Conservation (phyloP, 208 protist genomes). For the Leptomonas pyrrhocoris region DNA sequence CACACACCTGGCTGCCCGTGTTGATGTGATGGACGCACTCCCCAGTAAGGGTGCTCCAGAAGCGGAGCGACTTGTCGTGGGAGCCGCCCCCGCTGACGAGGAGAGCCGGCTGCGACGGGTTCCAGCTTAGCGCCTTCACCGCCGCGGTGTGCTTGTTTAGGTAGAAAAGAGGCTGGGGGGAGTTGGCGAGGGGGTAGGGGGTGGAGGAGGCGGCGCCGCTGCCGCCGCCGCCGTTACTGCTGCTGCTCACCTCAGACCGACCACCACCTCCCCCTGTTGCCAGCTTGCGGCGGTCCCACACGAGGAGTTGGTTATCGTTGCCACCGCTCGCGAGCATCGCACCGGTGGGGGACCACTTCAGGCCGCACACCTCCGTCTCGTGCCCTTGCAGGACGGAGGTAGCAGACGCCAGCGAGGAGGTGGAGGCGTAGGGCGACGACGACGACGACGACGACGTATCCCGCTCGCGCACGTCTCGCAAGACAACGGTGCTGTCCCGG, state of each 20-base stretch:
- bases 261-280: conserved; percentile 1
- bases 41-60: conserved; percentile 98
- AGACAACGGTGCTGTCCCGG: conserved; percentile 93
- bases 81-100: conserved; percentile 98
- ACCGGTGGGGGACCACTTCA: conserved; percentile 95
- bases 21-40: conserved; percentile 94
- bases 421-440: conserved; percentile 16
- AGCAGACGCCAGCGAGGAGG: conserved; percentile 14
- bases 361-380: conserved; percentile 96
- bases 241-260: not conserved
- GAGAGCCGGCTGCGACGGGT: conserved; percentile 94
- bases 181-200: not conserved
- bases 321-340: conserved; percentile 96
- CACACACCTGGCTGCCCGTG: conserved; percentile 97
- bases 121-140: conserved; percentile 99
- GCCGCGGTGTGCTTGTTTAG: conserved; percentile 95
- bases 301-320: conserved; percentile 98
- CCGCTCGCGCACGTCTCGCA: conserved; percentile 94
- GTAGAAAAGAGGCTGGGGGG: conserved; percentile 70
- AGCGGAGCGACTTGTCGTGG: conserved; percentile 96
- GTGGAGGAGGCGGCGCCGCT: not conserved
- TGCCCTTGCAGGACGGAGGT: conserved; percentile 80
- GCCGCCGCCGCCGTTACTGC: not conserved
- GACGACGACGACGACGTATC: conserved; percentile 4
- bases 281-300: conserved; percentile 93